Conservation (phyloP, 768 basidiomycete species). For the Leccinum obscurum region DNA sequence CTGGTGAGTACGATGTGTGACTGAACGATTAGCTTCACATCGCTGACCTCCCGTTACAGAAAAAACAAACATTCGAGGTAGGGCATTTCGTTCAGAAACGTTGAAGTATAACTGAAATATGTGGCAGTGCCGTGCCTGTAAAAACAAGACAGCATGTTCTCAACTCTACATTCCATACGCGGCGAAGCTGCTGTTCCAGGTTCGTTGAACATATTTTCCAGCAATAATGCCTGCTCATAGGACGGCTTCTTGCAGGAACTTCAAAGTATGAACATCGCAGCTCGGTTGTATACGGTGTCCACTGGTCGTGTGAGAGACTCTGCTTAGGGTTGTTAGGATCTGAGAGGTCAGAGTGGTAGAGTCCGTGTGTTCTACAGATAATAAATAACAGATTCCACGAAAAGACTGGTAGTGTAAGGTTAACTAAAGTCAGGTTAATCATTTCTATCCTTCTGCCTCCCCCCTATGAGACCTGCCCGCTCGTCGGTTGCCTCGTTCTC, state of each 20-base stretch:
- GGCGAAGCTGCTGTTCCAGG: conserved; percentile 95
- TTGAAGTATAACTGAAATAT: conserved; percentile 5
- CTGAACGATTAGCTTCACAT: conserved; percentile 8
- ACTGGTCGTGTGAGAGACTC: conserved; percentile 80
- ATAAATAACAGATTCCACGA: conserved; percentile 17
- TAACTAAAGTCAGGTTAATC: conserved; percentile 27
- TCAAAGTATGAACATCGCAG: conserved; percentile 95
- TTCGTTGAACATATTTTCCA: conserved; percentile 30
- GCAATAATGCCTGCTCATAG: conserved; percentile 1
- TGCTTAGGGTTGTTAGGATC: conserved; percentile 8
- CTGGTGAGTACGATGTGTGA: conserved; percentile 53
- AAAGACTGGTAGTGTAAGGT: conserved; percentile 4
- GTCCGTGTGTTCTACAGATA: conserved; percentile 40
- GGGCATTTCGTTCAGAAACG: conserved; percentile 7
- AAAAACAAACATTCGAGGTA: conserved; percentile 97
- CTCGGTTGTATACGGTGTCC: conserved; percentile 82
- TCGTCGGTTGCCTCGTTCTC: conserved; percentile 55
- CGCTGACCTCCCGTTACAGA: conserved; percentile 41
- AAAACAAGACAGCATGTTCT: conserved; percentile 94
- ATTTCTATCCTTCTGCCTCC: conserved; percentile 35
- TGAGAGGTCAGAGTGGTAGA: conserved; percentile 1
- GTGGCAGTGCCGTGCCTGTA: conserved; percentile 83
- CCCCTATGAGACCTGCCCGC: conserved; percentile 63
- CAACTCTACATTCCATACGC: conserved; percentile 95
- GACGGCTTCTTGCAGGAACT: conserved; percentile 57